These are phyloP conservation scores for Cutaneotrichosporon sp. DNA, from an alignment of 1,284 basidiomycete species.

Conservation along the genomic window DNA sequence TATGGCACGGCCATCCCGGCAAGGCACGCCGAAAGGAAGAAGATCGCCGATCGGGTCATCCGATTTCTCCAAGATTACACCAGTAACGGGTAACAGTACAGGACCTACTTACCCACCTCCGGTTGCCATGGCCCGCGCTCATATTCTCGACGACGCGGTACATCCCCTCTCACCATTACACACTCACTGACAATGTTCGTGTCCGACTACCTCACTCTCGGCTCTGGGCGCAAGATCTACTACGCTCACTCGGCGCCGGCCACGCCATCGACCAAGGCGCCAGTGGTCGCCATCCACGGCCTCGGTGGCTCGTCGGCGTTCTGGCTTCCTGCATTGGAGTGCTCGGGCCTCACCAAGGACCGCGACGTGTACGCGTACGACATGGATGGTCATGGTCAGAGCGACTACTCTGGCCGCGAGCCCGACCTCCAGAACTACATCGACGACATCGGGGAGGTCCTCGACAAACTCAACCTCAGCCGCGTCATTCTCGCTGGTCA, in stretches of 20 bases:
- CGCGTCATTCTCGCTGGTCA: constrained; percentile 35
- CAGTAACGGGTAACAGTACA: neutral
- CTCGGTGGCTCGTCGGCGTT: constrained; percentile 51
- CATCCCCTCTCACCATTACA: neutral
- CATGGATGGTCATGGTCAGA: constrained; percentile 35
- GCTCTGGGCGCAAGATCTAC: constrained; percentile 18
- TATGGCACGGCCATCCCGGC: neutral
- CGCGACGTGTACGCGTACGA: constrained; percentile 33
- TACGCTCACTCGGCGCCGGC: constrained; percentile 18
- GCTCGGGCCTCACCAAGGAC: constrained; percentile 17
- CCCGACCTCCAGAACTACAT: constrained; percentile 22
- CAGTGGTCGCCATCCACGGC: constrained; percentile 31
- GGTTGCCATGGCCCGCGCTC: neutral
- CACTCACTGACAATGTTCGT: constrained; percentile 16
- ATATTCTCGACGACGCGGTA: neutral
- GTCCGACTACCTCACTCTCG: constrained; percentile 15
- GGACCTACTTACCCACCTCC: neutral
- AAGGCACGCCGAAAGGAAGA: neutral
- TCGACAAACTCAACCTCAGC: constrained; percentile 22
- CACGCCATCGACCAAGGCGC: constrained; percentile 63
- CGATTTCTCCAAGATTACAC: neutral
- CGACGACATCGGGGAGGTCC: constrained; percentile 29
- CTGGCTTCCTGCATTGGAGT: constrained; percentile 30
- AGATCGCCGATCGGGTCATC: constrained; percentile 7
- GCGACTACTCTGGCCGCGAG: constrained; percentile 26